Conservation (phyloP, 2,329 filamentous ascomycete species). For the Dactylellina drechsleri region DNA sequence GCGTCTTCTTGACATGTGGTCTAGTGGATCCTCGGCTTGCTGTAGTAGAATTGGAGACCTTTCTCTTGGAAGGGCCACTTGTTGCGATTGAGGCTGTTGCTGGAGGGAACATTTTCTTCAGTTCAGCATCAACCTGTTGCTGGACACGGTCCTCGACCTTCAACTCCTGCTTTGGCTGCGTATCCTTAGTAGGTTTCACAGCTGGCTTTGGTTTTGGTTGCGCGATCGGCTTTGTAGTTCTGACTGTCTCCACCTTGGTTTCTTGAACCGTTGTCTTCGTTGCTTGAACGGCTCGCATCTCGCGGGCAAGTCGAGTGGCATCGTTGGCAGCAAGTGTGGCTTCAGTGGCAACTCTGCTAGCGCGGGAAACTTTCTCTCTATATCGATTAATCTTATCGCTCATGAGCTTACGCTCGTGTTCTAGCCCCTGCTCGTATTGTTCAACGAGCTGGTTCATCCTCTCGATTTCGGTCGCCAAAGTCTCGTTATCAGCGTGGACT, state of each 20-base stretch:
- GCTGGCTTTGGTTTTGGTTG: constrained; percentile 23
- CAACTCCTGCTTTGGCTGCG: not conserved
- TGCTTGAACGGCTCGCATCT: constrained; percentile 23
- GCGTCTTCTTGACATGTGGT: constrained; percentile 49
- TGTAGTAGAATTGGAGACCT: constrained; percentile 42
- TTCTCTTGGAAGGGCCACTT: constrained; percentile 32
- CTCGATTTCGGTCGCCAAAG: constrained; percentile 55
- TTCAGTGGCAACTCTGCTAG: constrained; percentile 56
- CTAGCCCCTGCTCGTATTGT: constrained; percentile 38
- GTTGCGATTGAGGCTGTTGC: constrained; percentile 2
- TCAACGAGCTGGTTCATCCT: constrained; percentile 48
- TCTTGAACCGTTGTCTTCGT: constrained; percentile 9
- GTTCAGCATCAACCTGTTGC: constrained; percentile 45
- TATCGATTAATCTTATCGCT: constrained; percentile 55
- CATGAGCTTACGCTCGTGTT: constrained; percentile 47
- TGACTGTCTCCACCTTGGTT: constrained; percentile 16
- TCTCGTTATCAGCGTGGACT: constrained; percentile 55
- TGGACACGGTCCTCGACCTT: constrained; percentile 42
- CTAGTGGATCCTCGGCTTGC: constrained; percentile 32
- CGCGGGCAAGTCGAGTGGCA: constrained; percentile 37
- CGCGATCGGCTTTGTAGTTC: constrained; percentile 8
- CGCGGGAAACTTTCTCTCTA: constrained; percentile 54
- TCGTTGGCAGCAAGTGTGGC: constrained; percentile 56
- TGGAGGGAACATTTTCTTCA: constrained; percentile 45
- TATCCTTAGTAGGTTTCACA: constrained; percentile 4